Conservation (phyloP, 2,329 filamentous ascomycete species). For the Aspergillus intermedius region DNA sequence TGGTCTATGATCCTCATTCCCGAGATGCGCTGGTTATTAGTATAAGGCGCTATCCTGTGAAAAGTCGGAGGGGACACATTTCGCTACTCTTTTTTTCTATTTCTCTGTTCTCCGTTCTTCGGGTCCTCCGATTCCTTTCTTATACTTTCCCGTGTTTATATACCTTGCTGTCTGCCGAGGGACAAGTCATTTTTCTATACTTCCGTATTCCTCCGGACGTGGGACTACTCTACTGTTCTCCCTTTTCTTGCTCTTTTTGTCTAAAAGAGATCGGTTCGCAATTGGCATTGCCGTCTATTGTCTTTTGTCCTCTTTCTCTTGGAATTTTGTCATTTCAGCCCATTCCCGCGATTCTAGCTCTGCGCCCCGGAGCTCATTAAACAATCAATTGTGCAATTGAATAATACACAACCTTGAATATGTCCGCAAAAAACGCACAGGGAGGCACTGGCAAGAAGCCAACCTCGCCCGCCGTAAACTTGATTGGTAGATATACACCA, state of each 20-base stretch:
- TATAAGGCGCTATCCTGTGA: neutral
- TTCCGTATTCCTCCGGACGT: conserved; percentile 29
- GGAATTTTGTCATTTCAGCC: too few species aligned
- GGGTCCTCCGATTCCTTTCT: neutral
- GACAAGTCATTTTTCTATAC: conserved; percentile 19
- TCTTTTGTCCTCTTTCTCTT: conserved; percentile 1
- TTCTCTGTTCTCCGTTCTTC: conserved; percentile 2
- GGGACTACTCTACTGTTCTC: conserved; percentile 7
- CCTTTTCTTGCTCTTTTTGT: conserved; percentile 2
- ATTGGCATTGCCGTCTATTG: neutral
- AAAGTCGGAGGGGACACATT: neutral
- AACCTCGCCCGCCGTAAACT: conserved; percentile 78
- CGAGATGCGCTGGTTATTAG: conserved; percentile 10
- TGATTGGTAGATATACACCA: conserved; percentile 62
- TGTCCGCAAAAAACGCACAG: conserved; percentile 55
- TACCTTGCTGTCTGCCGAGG: conserved; percentile 11
- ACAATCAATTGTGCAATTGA: neutral
- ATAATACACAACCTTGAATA: conserved; percentile 20
- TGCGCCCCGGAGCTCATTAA: neutral
- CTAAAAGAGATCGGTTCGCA: conserved; percentile 1
- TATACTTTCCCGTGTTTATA: neutral
- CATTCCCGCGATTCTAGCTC: neutral
- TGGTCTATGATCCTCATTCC: conserved; percentile 14
- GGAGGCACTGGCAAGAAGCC: conserved; percentile 58
- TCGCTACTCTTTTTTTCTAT: conserved; percentile 3